A percentile compares a stretch with the other conserved stretches of the same genome.
Evolutionary conservation across 305 asterid genomes (phyloP).

Genomic region (Fraxinus baroniana): DNA sequence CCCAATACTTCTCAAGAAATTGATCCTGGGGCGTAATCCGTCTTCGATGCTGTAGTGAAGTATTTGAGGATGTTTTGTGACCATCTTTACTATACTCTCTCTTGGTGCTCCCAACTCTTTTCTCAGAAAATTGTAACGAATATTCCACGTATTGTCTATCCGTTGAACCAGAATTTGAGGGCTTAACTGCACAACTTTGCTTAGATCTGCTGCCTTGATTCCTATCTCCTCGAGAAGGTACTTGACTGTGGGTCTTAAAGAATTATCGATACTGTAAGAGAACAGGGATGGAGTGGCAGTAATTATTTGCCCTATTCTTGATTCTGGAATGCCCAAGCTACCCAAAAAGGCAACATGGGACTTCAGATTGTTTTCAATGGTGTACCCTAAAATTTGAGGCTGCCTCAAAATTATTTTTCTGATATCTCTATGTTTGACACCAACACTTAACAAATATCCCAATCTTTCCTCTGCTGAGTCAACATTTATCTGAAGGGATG

Average conservation of each 20-base stretch:
- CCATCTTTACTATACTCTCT: constrained; percentile 88
- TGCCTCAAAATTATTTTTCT: constrained; percentile 80
- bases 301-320: constrained; percentile 82
- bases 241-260: constrained; percentile 79
- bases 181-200: constrained; percentile 92
- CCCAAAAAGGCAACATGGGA: constrained; percentile 72
- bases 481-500: constrained; percentile 82
- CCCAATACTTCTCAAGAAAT: constrained; percentile 79
- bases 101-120: constrained; percentile 86
- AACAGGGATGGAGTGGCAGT: constrained; percentile 85
- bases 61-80: constrained; percentile 85
- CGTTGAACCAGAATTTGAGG: constrained; percentile 97
- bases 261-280: constrained; percentile 86
- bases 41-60: constrained; percentile 93
- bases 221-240: constrained; percentile 89
- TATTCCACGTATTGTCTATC: constrained; percentile 72
- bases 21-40: constrained; percentile 78
- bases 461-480: constrained; percentile 76
- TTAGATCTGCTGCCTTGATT: constrained; percentile 58
- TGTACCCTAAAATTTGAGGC: constrained; percentile 82
- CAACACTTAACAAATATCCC: constrained; percentile 69
- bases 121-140: constrained; percentile 68
- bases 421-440: constrained; percentile 76
- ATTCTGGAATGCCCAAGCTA: constrained; percentile 75
- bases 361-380: constrained; percentile 83